Conservation (phyloP, 2,329 filamentous ascomycete species). For the Fonsecaea pedrosoi region DNA sequence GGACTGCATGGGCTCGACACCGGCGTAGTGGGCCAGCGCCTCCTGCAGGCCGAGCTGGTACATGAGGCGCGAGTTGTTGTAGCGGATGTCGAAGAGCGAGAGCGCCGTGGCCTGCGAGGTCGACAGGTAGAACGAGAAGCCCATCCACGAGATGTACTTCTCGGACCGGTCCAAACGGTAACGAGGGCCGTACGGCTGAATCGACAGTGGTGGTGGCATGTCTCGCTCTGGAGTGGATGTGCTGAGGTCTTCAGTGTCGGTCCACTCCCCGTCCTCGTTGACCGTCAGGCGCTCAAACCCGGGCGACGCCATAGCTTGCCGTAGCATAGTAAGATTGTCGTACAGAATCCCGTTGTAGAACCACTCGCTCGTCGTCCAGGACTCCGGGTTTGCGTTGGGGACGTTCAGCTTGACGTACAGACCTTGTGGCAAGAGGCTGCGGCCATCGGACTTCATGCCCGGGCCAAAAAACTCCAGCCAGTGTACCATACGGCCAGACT, state of each 20-base stretch:
- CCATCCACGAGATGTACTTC: constrained; percentile 61
- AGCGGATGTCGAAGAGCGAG: constrained; percentile 58
- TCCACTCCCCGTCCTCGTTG: constrained; percentile 39
- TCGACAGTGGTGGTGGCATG: constrained; percentile 41
- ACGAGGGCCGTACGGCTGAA: constrained; percentile 49
- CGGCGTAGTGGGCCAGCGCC: constrained; percentile 60
- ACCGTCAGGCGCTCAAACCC: constrained; percentile 32
- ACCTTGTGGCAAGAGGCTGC: constrained; percentile 34
- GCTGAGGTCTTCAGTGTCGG: constrained; percentile 29
- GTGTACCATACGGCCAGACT: constrained; percentile 42
- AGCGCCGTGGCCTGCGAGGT: constrained; percentile 55
- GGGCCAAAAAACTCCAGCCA: constrained; percentile 36
- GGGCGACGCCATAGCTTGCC: constrained; percentile 46
- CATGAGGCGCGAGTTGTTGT: constrained; percentile 58
- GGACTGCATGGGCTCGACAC: constrained; percentile 42
- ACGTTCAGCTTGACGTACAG: constrained; percentile 52
- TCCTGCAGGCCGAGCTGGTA: constrained; percentile 63
- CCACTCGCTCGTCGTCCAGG: constrained; percentile 62
- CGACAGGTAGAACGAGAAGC: constrained; percentile 60
- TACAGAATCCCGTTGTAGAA: constrained; percentile 64
- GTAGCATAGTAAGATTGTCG: constrained; percentile 56
- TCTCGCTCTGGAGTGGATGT: constrained; percentile 23
- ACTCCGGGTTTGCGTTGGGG: constrained; percentile 57
- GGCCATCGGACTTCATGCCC: constrained; percentile 28
- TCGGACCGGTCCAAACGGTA: constrained; percentile 53